Percentiles rank a stretch among this genome's conserved stretches.
These are phyloP conservation scores for Gastroboletus turbinatus DNA, from an alignment of 1,284 basidiomycete genomes.

Conservation along the genomic window DNA sequence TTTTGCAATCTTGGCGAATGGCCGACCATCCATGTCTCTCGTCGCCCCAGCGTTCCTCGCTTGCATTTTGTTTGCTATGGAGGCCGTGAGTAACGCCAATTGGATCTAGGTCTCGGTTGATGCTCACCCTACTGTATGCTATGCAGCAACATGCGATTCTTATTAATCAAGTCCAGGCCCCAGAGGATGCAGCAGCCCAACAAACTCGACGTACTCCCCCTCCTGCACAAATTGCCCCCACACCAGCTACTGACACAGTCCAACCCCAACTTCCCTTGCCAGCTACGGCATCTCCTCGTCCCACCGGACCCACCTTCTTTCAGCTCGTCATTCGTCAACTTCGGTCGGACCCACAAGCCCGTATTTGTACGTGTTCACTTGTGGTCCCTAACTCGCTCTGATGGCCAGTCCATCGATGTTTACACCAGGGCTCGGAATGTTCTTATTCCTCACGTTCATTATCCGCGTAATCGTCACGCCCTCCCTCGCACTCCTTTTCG, in stretches of 20 bases:
- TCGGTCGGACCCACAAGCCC: constrained; percentile 67
- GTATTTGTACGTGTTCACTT: constrained; percentile 53
- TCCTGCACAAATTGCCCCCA: constrained; percentile 3
- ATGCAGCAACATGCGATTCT: constrained; percentile 80
- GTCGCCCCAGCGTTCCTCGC: constrained; percentile 82
- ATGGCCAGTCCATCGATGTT: not conserved
- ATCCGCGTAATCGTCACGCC: constrained; percentile 75
- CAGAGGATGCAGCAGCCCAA: constrained; percentile 55
- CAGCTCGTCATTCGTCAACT: constrained; percentile 56
- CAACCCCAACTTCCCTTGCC: constrained; percentile 21
- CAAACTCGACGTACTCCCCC: constrained; percentile 17
- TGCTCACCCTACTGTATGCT: not conserved
- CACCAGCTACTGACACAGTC: not conserved
- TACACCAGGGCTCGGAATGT: constrained; percentile 61
- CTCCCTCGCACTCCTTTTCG: constrained; percentile 66
- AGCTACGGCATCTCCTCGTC: constrained; percentile 13
- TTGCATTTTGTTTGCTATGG: constrained; percentile 67
- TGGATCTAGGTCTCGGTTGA: not conserved
- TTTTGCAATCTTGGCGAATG: constrained; percentile 79
- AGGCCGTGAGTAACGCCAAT: constrained; percentile 54
- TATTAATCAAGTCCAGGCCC: constrained; percentile 79
- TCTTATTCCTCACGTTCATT: constrained; percentile 66
- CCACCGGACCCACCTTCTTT: constrained; percentile 39
- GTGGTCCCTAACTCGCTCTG: not conserved
- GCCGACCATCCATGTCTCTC: constrained; percentile 73